These are phyloP conservation scores for Vaucheria bursata DNA, from an alignment of 352 stramenopile species.

Conservation along the genomic window DNA sequence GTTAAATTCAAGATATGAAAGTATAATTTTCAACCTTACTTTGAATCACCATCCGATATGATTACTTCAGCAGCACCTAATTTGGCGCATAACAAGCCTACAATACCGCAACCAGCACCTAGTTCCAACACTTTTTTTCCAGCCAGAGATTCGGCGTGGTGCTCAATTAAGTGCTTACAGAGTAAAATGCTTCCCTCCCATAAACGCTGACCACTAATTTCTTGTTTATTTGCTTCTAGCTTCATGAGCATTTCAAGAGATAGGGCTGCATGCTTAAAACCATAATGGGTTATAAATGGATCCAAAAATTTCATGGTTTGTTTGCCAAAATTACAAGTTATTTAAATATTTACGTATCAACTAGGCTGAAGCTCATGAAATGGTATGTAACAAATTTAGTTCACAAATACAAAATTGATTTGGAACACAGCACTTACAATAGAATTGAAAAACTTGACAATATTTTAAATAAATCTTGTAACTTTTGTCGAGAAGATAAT, in stretches of 20 bases:
- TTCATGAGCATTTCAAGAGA: constrained; percentile 42
- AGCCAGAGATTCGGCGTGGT: constrained; percentile 46
- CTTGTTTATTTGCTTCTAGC: constrained; percentile 38
- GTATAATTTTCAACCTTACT: constrained; percentile 52
- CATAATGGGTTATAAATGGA: too few species aligned
- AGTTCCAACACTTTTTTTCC: constrained; percentile 59
- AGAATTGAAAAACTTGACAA: too few species aligned
- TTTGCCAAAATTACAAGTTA: too few species aligned
- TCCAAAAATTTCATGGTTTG: too few species aligned
- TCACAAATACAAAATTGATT: too few species aligned
- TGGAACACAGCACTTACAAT: too few species aligned
- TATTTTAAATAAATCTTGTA: too few species aligned
- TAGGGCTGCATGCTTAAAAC: constrained; percentile 22
- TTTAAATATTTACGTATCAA: too few species aligned
- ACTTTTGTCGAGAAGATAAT: too few species aligned
- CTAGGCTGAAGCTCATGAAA: too few species aligned
- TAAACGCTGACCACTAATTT: constrained; percentile 66
- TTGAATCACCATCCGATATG: constrained; percentile 61
- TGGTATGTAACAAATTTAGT: too few species aligned
- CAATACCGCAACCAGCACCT: constrained; percentile 62
- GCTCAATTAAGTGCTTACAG: constrained; percentile 54
- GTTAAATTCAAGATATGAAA: too few species aligned
- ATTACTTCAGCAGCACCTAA: constrained; percentile 54
- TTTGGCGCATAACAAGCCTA: constrained; percentile 55
- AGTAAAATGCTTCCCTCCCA: constrained; percentile 65